Percentiles rank a stretch among this genome's conserved stretches.
Evolutionary conservation across 208 protist genomes (phyloP).

Genomic region (Naegleria lovaniensis): DNA sequence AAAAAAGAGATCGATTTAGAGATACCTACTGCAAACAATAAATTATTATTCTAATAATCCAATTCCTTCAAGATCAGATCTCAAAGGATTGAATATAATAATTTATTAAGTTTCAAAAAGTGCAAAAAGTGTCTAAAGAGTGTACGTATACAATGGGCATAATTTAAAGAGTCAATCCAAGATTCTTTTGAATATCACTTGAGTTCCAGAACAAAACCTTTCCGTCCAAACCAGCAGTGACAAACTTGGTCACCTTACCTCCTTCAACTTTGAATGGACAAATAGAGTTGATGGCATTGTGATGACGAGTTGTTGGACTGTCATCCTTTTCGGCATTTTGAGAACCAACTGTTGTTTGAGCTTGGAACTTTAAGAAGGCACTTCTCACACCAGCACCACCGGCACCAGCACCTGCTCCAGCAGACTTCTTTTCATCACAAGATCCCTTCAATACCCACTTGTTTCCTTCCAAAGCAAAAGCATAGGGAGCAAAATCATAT

Average conservation of each 20-base stretch:
- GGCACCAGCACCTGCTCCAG: not conserved
- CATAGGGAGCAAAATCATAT: not conserved
- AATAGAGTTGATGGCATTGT: conserved; percentile 13
- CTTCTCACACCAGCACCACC: not conserved
- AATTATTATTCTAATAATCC: not conserved
- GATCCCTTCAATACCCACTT: not conserved
- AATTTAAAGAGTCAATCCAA: not conserved
- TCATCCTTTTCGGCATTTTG: not conserved
- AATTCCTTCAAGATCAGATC: not conserved
- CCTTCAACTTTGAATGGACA: not conserved
- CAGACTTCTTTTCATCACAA: not conserved
- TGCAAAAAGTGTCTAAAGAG: not conserved
- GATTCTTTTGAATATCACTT: not conserved
- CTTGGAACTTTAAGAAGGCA: not conserved
- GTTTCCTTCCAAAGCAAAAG: not conserved
- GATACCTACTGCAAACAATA: not conserved
- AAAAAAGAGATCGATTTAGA: not conserved
- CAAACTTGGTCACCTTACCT: not conserved
- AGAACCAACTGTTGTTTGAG: not conserved
- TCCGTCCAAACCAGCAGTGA: conserved; percentile 23
- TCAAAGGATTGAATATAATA: not conserved
- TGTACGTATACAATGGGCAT: not conserved
- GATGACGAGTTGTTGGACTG: not conserved
- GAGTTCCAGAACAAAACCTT: not conserved
- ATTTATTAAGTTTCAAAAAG: not conserved